Evolutionary conservation across 805 yeast genomes (phyloP).

Genomic region (Wickerhamomyces xylosicus): DNA sequence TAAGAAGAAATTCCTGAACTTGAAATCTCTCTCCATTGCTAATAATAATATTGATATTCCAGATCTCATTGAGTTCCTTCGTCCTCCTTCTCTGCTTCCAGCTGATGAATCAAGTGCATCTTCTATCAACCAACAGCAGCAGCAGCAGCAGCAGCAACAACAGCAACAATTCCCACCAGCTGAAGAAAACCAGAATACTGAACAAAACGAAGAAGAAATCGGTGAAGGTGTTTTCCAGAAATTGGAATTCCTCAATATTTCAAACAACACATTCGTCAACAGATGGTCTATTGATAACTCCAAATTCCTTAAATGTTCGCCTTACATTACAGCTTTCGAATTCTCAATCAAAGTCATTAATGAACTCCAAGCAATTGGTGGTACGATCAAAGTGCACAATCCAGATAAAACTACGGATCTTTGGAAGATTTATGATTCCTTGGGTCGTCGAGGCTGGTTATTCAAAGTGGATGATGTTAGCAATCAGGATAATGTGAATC

Average conservation of each 20-base stretch:
- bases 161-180: too few species aligned
- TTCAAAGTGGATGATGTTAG: constrained; percentile 32
- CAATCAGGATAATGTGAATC: constrained; percentile 24
- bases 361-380: constrained; percentile 29
- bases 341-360: constrained; percentile 47
- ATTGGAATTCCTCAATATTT: constrained; percentile 52
- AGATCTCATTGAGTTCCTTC: constrained; percentile 22
- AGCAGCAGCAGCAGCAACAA: too few species aligned
- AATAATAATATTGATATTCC: constrained; percentile 25
- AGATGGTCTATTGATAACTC: constrained; percentile 49
- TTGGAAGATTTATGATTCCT: constrained; percentile 25
- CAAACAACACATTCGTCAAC: constrained; percentile 49
- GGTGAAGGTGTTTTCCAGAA: constrained; percentile 16
- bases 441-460: constrained; percentile 77
- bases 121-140: constrained; percentile 3
- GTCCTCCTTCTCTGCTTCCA: constrained; percentile 14
- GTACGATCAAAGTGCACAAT: constrained; percentile 7
- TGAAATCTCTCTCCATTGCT: constrained; percentile 26
- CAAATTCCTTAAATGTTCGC: constrained; percentile 32
- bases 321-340: constrained; percentile 54
- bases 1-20: constrained; percentile 27
- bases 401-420: not conserved
- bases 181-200: not conserved
- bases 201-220: constrained; percentile 8
- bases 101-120: not conserved